These are phyloP conservation scores for Leptosphaerulina australis DNA, from an alignment of 2,329 filamentous ascomycete genomes.

Conservation along the genomic window DNA sequence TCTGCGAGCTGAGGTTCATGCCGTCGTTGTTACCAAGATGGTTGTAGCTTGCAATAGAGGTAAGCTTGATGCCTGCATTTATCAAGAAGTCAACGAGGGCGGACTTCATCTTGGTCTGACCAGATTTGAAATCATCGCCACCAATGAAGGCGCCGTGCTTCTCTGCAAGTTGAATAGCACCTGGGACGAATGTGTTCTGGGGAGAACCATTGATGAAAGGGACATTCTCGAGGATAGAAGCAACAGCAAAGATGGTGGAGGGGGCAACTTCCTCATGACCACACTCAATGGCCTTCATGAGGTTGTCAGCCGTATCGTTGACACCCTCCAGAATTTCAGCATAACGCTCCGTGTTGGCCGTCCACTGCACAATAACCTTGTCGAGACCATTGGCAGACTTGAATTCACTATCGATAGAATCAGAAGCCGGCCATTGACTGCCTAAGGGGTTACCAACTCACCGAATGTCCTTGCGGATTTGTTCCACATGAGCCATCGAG, in stretches of 20 bases:
- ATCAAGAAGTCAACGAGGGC: conserved; percentile 98
- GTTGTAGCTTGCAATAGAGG: conserved; percentile 98
- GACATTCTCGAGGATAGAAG: conserved; percentile 84
- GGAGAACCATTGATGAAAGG: conserved; percentile 99
- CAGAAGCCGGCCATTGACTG: background rate
- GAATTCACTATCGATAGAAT: conserved; percentile 67
- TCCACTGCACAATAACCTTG: conserved; percentile 98
- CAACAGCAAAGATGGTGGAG: conserved; percentile 94
- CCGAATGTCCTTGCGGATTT: conserved; percentile 91
- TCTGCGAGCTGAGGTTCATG: conserved; percentile 96
- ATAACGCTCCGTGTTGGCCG: conserved; percentile 97
- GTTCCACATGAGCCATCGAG: conserved; percentile 84
- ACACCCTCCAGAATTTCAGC: conserved; percentile 85
- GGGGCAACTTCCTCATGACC: conserved; percentile 93
- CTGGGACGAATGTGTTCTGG: conserved; percentile 98
- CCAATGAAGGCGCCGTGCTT: conserved; percentile 88
- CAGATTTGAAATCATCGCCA: conserved; percentile 99
- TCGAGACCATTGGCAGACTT: conserved; percentile 83
- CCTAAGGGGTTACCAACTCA: conserved; percentile 47
- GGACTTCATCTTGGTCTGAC: conserved; percentile 99
- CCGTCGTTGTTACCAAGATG: conserved; percentile 99
- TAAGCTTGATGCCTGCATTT: conserved; percentile 98
- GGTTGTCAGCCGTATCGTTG: conserved; percentile 95
- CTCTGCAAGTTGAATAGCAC: conserved; percentile 87
- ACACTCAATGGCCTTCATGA: conserved; percentile 82